A percentile compares a stretch with the other conserved stretches of the same genome.
These are phyloP conservation scores for Fusarium nurragi DNA, from an alignment of 2,329 filamentous ascomycete genomes.

Conservation along the genomic window DNA sequence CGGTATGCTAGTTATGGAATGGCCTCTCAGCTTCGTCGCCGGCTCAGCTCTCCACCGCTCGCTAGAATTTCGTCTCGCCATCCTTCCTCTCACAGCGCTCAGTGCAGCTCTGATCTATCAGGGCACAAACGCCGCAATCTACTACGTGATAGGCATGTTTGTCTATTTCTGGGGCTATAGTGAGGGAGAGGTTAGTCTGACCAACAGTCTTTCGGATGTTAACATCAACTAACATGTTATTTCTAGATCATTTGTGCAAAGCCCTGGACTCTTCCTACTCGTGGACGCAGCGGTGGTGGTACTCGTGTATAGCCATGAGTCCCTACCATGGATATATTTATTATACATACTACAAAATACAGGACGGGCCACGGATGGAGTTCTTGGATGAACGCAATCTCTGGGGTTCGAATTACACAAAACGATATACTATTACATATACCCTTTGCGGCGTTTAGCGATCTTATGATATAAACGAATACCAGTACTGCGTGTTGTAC, in stretches of 20 bases:
- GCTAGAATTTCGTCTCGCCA: slow-evolving; percentile 83
- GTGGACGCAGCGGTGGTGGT: slow-evolving; percentile 49
- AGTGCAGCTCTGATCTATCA: slow-evolving; percentile 86
- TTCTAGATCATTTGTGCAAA: slow-evolving; percentile 71
- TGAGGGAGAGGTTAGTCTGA: slow-evolving; percentile 84
- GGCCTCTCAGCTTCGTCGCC: slow-evolving; percentile 82
- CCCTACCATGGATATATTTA: slow-evolving; percentile 26
- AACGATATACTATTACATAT: slow-evolving; percentile 19
- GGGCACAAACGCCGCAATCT: slow-evolving; percentile 88
- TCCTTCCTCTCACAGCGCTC: slow-evolving; percentile 82
- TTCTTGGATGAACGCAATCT: slow-evolving; percentile 4
- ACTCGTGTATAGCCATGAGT: slow-evolving; percentile 35
- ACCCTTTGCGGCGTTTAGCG: slow-evolving; percentile 30
- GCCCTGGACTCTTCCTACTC: slow-evolving; percentile 75
- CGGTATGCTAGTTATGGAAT: slow-evolving; percentile 85
- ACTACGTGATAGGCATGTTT: slow-evolving; percentile 85
- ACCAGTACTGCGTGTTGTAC: slow-evolving; percentile 7
- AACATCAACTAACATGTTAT: slow-evolving; percentile 11
- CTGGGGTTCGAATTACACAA: slow-evolving; percentile 14
- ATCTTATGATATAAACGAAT: slow-evolving; percentile 33
- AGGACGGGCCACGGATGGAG: slow-evolving; percentile 1
- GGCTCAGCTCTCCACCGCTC: slow-evolving; percentile 84
- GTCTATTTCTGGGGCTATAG: slow-evolving; percentile 98
- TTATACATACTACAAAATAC: slow-evolving; percentile 26
- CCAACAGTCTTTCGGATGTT: background rate